These are phyloP conservation scores for Leccinum barrowsii DNA, from an alignment of 768 basidiomycete genomes.

Conservation along the genomic window DNA sequence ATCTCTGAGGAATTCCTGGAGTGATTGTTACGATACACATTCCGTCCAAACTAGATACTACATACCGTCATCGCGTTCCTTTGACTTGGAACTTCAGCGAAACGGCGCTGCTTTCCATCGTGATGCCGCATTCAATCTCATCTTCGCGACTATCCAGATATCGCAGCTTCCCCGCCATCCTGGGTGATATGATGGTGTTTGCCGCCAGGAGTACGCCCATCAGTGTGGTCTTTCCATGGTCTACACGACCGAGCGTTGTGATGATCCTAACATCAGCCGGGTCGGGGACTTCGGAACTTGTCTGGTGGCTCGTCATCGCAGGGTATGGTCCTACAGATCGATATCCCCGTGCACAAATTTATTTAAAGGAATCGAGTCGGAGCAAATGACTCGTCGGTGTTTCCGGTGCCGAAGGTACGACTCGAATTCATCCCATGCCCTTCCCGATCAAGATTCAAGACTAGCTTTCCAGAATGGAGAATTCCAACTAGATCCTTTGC, in stretches of 20 bases:
- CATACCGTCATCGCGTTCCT: conserved; percentile 60
- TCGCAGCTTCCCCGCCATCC: conserved; percentile 94
- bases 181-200: conserved; percentile 92
- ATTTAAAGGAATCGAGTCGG: not conserved
- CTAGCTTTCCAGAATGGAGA: conserved; percentile 71
- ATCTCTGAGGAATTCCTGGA: conserved; percentile 56
- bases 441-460: conserved; percentile 70
- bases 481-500: conserved; percentile 41
- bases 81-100: conserved; percentile 84
- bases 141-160: conserved; percentile 96
- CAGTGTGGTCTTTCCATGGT: conserved; percentile 94
- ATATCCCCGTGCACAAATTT: not conserved
- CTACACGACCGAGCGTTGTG: conserved; percentile 86
- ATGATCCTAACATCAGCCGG: conserved; percentile 65
- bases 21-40: conserved; percentile 32
- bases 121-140: conserved; percentile 96
- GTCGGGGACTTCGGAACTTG: conserved; percentile 21
- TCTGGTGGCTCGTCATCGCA: conserved; percentile 20
- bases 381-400: not conserved
- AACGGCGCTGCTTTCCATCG: conserved; percentile 97
- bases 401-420: not conserved
- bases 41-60: conserved; percentile 8
- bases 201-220: conserved; percentile 95
- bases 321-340: conserved; percentile 4
- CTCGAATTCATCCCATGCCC: conserved; percentile 48